Percentiles rank a stretch among this genome's conserved stretches.
These are phyloP conservation scores for Rasamsonia emersonii DNA, from an alignment of 2,329 filamentous ascomycete species.

Conservation along the genomic window DNA sequence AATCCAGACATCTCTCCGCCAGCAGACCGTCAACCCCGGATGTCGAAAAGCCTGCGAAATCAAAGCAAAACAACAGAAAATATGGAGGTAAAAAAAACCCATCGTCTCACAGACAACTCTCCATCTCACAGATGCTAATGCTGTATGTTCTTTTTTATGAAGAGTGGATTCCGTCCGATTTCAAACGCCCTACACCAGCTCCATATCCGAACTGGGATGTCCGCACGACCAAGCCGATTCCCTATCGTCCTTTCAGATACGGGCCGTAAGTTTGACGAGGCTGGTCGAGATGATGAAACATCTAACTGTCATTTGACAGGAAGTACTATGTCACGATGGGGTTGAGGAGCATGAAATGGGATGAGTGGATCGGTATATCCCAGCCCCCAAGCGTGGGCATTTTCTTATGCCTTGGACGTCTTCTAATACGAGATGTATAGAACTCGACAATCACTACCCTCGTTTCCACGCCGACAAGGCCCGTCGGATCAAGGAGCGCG, in stretches of 20 bases:
- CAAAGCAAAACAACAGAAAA: conserved; percentile 29
- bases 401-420: background rate
- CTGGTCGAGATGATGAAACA: background rate
- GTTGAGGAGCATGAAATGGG: conserved; percentile 58
- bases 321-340: conserved; percentile 73
- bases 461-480: conserved; percentile 66
- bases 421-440: conserved; percentile 25
- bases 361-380: conserved; percentile 60
- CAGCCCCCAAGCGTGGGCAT: too few relatives aligned
- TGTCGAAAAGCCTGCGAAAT: conserved; percentile 34
- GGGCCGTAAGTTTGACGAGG: conserved; percentile 45
- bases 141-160: background rate
- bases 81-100: conserved; percentile 36
- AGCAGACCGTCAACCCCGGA: conserved; percentile 29
- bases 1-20: conserved; percentile 5
- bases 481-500: conserved; percentile 57
- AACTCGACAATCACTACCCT: conserved; percentile 71
- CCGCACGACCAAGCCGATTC: conserved; percentile 59
- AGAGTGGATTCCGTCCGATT: conserved; percentile 52
- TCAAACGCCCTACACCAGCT: conserved; percentile 49
- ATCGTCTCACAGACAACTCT: background rate
- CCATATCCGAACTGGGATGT: conserved; percentile 64
- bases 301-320: too few relatives aligned
- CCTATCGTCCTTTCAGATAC: conserved; percentile 70
- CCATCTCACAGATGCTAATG: background rate